Base-by-base conservation (phyloP, 2,329 filamentous ascomycete genomes). In the Monosporascus sp. region DNA sequence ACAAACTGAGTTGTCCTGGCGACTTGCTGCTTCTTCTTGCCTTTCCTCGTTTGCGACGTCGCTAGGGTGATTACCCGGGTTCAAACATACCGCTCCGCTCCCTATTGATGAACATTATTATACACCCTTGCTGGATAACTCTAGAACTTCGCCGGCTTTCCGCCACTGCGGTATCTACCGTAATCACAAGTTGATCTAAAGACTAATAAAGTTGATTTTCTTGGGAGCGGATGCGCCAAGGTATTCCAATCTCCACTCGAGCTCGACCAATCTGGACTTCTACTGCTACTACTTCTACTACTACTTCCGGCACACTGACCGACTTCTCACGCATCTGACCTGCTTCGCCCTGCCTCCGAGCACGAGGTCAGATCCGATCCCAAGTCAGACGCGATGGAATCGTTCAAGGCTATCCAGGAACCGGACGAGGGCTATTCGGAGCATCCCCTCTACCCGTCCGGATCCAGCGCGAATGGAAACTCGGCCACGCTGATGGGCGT, bases 381-480 rank as follows among this genome's bases (percentile, higher is more conserved):
- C 20, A 31, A n/a, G 43, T 46, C 43, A 46, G 43, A 46, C 56
- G 59, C 52, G 47, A 77, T 79, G 74, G 74, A 78, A 62, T 64
- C 73, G 46, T 76, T 77, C 56, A 70, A 81, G 34, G 77, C 81
- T 60, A 76, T 69, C 17, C 76, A 79, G 55, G 77, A 85, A 69
- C 81, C 91, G 54, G 90, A 95, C 73, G 91, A 95, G 73, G 91
- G 91, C 64, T 95, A 94, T 69, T 92, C 90, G 6, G 90, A 94
- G 68, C 89, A 92, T 61, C 81, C 81, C 54, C 71, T 84, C 50
- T 79, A 77, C 59, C 71, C 76, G 11, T 67, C 70, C 51, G 55
- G 61, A 62, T 45, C 65, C 61, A 61, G 65, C 61, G 61, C 62
- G 62, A 63, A 66, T 40, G 56, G 52, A 22, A 56, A 58, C 52